A percentile compares a stretch with the other conserved stretches of the same genome.
phyloP scores from a whole-genome alignment of 768 basidiomycete species.

The Trametes meyenii region DNA sequence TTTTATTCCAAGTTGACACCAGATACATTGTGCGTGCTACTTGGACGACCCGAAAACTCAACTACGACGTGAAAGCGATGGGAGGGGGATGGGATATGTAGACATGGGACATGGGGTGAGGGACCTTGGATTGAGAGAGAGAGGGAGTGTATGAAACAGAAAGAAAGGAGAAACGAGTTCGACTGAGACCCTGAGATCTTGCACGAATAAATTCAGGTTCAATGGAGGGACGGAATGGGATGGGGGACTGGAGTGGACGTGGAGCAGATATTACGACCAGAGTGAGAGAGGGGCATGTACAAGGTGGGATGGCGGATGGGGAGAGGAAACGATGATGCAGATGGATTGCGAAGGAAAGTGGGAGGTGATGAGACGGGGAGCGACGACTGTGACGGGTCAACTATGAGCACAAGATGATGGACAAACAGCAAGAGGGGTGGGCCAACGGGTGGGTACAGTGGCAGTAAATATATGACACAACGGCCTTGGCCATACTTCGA shows the following conservation, averaged over 20 bases:
- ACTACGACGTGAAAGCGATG: not conserved
- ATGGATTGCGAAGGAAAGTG: not conserved
- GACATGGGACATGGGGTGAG: not conserved
- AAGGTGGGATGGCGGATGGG: not conserved
- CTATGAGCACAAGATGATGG: conserved; percentile 12
- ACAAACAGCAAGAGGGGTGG: conserved; percentile 6
- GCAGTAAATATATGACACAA: conserved; percentile 1
- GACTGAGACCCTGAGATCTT: conserved; percentile 2
- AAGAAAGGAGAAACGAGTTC: not conserved
- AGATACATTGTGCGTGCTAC: conserved; percentile 23
- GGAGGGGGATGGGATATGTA: not conserved
- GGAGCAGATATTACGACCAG: not conserved
- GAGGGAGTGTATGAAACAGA: not conserved
- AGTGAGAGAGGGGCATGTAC: not conserved
- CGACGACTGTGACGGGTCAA: not conserved
- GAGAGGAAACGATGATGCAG: not conserved
- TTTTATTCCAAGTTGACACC: conserved; percentile 18
- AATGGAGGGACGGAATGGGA: not conserved
- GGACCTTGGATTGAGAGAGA: not conserved
- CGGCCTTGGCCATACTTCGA: not conserved
- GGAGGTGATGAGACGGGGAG: not conserved
- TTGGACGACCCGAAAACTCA: not conserved
- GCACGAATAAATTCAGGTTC: conserved; percentile 6
- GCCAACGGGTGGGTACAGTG: not conserved
- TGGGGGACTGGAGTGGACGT: not conserved